phyloP scores from a whole-genome alignment of 768 basidiomycete genomes.

The Termitomyces sp. region DNA sequence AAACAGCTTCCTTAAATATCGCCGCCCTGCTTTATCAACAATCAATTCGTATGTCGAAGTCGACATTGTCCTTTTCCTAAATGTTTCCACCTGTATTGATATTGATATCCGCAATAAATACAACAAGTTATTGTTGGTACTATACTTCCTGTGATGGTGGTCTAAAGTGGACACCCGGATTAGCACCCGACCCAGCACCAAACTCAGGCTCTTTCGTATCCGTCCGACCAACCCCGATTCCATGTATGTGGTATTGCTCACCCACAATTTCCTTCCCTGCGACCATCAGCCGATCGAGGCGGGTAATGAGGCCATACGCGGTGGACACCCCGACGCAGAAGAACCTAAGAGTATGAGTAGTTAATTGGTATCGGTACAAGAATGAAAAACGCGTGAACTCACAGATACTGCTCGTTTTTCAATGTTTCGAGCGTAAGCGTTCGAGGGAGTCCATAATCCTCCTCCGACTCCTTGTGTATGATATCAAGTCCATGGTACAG shows the following conservation, averaged over 20 bases:
- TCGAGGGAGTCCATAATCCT: conserved; percentile 72
- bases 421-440: conserved; percentile 71
- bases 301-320: conserved; percentile 63
- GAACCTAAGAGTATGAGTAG: conserved; percentile 36
- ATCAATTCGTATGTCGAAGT: background rate
- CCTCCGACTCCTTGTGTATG: conserved; percentile 68
- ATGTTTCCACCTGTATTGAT: background rate
- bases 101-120: background rate
- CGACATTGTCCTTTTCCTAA: background rate
- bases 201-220: conserved; percentile 4
- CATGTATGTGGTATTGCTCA: conserved; percentile 84
- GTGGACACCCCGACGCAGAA: conserved; percentile 77
- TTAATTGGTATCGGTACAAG: background rate
- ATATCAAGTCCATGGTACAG: conserved; percentile 61
- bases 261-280: conserved; percentile 85
- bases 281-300: conserved; percentile 76
- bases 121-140: too few relatives aligned
- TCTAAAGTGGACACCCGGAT: conserved; percentile 10
- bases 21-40: too few relatives aligned
- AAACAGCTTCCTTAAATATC: background rate
- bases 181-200: conserved; percentile 1
- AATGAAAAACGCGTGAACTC: conserved; percentile 26
- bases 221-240: conserved; percentile 38
- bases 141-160: conserved; percentile 7
- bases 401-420: conserved; percentile 79